Evolutionary conservation across 805 yeast genomes (phyloP).

Genomic region (Wickerhamiella siamensis): DNA sequence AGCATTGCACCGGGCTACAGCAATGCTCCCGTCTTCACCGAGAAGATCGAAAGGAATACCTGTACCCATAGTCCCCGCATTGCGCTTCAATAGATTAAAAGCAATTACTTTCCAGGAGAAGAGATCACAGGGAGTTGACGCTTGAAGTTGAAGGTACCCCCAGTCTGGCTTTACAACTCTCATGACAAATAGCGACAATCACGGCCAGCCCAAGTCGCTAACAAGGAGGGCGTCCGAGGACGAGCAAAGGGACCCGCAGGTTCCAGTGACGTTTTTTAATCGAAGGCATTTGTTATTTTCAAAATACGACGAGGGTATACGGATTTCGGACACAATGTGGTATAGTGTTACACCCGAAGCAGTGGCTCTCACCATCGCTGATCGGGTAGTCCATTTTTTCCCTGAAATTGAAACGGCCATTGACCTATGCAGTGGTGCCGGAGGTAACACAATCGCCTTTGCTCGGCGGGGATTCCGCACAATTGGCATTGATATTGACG

Average conservation of each 20-base stretch:
- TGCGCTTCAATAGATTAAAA: conserved; percentile 13
- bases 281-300: conserved; percentile 48
- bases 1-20: conserved; percentile 15
- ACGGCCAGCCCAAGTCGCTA: neutral
- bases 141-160: conserved; percentile 20
- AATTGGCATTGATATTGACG: conserved; percentile 19
- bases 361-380: conserved; percentile 38
- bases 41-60: conserved; percentile 22
- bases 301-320: conserved; percentile 51
- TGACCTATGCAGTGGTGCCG: conserved; percentile 79
- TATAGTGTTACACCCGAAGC: conserved; percentile 78
- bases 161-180: conserved; percentile 20
- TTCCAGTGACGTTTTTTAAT: conserved; percentile 12
- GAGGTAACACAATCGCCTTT: conserved; percentile 72
- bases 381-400: conserved; percentile 8
- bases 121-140: conserved; percentile 15
- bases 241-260: neutral
- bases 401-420: conserved; percentile 25
- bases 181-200: conserved; percentile 3
- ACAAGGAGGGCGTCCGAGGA: neutral
- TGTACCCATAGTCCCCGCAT: conserved; percentile 21
- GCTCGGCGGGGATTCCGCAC: conserved; percentile 29
- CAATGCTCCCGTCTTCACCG: conserved; percentile 3
- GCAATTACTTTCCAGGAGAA: conserved; percentile 22
- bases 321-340: conserved; percentile 63